Percentiles rank a stretch among this genome's conserved stretches.
Conservation (phyloP, 2,329 filamentous ascomycete genomes). For the Lasiodiplodia theobromae region DNA sequence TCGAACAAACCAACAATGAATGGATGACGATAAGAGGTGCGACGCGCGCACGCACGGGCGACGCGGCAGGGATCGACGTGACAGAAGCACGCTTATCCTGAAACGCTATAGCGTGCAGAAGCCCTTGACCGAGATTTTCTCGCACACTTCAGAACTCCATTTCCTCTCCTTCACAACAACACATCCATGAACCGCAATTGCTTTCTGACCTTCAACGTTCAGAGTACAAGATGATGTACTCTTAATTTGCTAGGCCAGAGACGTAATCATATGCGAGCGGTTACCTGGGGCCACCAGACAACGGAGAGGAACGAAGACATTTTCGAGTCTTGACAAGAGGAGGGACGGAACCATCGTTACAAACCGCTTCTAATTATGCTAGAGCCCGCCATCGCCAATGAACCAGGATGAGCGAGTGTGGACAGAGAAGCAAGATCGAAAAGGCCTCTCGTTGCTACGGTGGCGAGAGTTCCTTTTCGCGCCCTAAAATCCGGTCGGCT, state of each 20-base stretch:
- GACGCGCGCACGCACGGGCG: background rate
- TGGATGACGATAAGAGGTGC: conserved; percentile 1
- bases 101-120: background rate
- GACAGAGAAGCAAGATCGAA: conserved; percentile 62
- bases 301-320: background rate
- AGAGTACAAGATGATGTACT: conserved; percentile 14
- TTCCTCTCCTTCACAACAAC: background rate
- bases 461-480: conserved; percentile 14
- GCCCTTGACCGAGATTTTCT: conserved; percentile 22
- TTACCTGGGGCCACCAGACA: background rate
- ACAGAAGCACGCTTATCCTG: background rate
- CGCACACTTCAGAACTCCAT: background rate
- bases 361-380: conserved; percentile 58
- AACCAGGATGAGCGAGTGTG: conserved; percentile 62
- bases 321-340: background rate
- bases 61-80: conserved; percentile 8
- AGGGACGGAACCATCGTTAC: background rate
- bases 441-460: conserved; percentile 17
- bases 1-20: conserved; percentile 4
- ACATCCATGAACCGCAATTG: background rate
- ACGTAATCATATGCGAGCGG: background rate
- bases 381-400: conserved; percentile 62
- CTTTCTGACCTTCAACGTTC: background rate
- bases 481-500: conserved; percentile 27
- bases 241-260: background rate